Base-by-base conservation (phyloP, 345 rosid genomes). In the Linum trigynum region DNA sequence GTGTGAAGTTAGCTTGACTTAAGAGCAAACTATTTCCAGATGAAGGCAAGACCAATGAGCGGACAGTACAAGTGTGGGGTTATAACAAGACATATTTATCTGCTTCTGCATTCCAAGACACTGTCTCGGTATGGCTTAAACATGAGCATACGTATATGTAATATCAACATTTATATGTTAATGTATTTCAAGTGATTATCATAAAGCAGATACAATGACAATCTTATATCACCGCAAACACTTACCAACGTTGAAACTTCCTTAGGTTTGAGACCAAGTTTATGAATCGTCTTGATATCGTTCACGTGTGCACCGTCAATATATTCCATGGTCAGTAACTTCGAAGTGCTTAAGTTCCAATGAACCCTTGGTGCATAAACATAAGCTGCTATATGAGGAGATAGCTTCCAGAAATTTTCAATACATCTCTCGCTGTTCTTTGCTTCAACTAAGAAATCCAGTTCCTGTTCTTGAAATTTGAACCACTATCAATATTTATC, bases 381-480 rank as follows among this genome's bases (percentile, higher is more conserved):
- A 71, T 71, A 82, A 43, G 80, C 87, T 59, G 97, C 96, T 76
- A 90, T 81, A 74, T 83, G 89, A 67, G 99, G 96, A 77, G 99
- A 94, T 38, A 79, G 67, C 88, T 80, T 94, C 79, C 77, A 76
- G 76, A 94, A 94, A 76, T 94, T 94, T 65, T 86, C 85, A 81
- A 94, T 68, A 81, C 91, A 89, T 76, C 78, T 90, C 85, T 80
- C 92, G 39, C 85, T 85, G 78, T 90, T 94, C 81, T 80, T 86
- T 45, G 96, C 99, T 84, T 94, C 99, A 42, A 78, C 73, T 83
- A 90, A 79, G 82, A 94, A 94, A 78, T 94, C 86, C 55, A 94
- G 78, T 71, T 94, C 99, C 99, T 88, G 86, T 76, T 16, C 11
- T 7, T 2, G 35, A 55, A 55, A 57, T 36, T 7, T 1, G 14